Base-by-base conservation (phyloP, 441 rosid genomes). In the Populus hybrid region DNA sequence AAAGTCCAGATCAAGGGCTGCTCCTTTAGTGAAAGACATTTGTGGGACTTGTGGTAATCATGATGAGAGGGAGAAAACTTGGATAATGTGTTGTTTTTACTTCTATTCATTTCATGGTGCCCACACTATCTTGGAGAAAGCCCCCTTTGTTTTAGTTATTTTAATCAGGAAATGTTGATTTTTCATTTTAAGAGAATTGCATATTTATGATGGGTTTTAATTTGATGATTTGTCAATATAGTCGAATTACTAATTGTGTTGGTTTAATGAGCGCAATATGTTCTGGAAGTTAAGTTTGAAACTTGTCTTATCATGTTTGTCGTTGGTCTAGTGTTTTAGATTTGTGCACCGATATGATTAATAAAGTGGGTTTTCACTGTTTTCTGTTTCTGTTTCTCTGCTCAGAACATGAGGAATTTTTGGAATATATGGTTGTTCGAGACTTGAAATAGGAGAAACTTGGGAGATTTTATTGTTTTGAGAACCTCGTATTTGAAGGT, bases 11-110 rank as follows among this genome's bases (percentile, higher is more conserved):
- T 83, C 83, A 12, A 83, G 83, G 84, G 24, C 2, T 21, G 28
- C 14, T 63, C 83, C 94, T 54, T 75, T 91, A 89, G 93, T 94
- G 81, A 88, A 84, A 80, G 95, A 94, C 88, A 88, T 90, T 35
- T 94, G 97, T 75, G 74, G 89, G 34, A 88, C 94, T 1, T 95
- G 95, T 73, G 98, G 97, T 67, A 84, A 85, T 50, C 94, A 92
- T 71, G 89, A 92, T 78, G 73, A 91, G 1, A 84, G 79, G 75
- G 97, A 93, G 85, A 84, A 69, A 32, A 91, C 89, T 0, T 92
- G 98, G 99, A 91, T 92, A 93, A 85, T 90, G 88, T 59, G 97
- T 92, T 81, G 78, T 87, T 67, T 91, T 94, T 78, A 88, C 91
- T 18, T 78, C 87, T 18, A 76, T 89, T 96, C 97, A 26, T 91